Evolutionary conservation across 768 basidiomycete genomes (phyloP).

Genomic region (Mycena latifolia): DNA sequence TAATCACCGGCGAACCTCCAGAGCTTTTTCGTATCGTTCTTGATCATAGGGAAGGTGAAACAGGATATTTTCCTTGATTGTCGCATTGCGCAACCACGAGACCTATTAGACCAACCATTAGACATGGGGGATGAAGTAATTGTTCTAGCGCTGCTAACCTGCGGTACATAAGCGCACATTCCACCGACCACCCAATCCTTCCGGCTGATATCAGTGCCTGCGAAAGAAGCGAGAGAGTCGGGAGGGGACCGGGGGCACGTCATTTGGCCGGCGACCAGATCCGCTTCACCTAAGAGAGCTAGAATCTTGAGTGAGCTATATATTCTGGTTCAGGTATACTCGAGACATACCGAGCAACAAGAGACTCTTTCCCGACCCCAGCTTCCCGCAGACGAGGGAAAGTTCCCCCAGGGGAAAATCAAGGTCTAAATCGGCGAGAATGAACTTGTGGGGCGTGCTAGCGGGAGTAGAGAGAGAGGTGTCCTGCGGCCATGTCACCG

Average conservation of each 20-base stretch:
- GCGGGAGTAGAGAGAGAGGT: constrained; percentile 79
- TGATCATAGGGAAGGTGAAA: constrained; percentile 83
- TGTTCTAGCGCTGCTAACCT: no score
- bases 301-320: background rate
- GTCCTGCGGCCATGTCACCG: constrained; percentile 92
- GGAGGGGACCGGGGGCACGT: constrained; percentile 89
- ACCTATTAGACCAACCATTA: constrained; percentile 50
- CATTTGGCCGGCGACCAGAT: constrained; percentile 84
- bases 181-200: constrained; percentile 84
- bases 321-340: background rate
- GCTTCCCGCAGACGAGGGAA: constrained; percentile 88
- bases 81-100: constrained; percentile 84
- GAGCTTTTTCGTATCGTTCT: constrained; percentile 82
- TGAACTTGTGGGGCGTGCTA: constrained; percentile 82
- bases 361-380: constrained; percentile 91
- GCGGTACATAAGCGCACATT: constrained; percentile 91
- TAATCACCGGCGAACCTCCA: no score
- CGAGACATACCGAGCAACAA: constrained; percentile 70
- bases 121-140: constrained; percentile 39
- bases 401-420: constrained; percentile 85
- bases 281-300: constrained; percentile 91
- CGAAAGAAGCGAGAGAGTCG: constrained; percentile 76
- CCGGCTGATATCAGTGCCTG: constrained; percentile 51
- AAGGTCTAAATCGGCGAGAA: constrained; percentile 82
- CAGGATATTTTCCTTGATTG: constrained; percentile 79